phyloP scores from a whole-genome alignment of 306 rosid species.

The Pyrus communis region DNA sequence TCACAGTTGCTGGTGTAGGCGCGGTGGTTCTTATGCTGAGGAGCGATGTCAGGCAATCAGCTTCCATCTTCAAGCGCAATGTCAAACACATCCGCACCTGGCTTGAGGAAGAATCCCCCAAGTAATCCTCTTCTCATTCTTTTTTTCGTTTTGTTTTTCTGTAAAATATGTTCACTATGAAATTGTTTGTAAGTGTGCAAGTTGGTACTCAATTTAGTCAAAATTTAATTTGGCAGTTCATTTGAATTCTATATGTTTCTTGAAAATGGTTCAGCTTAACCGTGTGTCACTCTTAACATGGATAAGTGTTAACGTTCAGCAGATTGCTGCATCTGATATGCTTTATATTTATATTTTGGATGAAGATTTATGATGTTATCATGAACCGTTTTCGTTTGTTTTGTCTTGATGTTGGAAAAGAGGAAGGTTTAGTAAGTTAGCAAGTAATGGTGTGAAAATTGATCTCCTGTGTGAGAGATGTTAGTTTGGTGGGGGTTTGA shows the following conservation, averaged over 20 bases:
- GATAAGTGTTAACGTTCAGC: background rate
- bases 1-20: constrained; percentile 47
- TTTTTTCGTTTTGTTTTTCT: background rate
- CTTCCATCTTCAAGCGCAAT: constrained; percentile 36
- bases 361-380: background rate
- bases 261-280: background rate
- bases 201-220: background rate
- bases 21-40: constrained; percentile 40
- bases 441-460: background rate
- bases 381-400: background rate
- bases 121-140: constrained; percentile 14
- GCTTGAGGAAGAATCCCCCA: constrained; percentile 49
- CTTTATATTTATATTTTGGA: background rate
- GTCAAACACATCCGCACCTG: constrained; percentile 42
- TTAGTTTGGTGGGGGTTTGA: background rate
- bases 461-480: background rate
- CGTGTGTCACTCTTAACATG: background rate
- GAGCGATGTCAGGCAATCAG: constrained; percentile 41
- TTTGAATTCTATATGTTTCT: background rate
- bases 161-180: too few species aligned
- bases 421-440: background rate
- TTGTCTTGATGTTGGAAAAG: background rate
- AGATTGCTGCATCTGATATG: background rate
- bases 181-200: background rate
- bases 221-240: background rate